phyloP scores from a whole-genome alignment of 345 rosid genomes.

The Brassica carinata region DNA sequence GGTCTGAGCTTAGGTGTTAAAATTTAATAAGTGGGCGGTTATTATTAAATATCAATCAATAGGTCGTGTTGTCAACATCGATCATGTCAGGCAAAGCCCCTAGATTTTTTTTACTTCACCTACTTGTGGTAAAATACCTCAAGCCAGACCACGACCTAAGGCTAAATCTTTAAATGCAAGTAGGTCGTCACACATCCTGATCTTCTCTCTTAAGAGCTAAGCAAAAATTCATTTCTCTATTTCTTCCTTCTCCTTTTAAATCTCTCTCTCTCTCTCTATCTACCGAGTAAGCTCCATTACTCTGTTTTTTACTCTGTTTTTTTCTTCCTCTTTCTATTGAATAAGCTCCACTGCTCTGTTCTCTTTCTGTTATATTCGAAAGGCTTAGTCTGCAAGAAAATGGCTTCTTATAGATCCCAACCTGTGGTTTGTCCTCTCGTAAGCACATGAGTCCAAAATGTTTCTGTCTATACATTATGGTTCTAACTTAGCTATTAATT shows the following conservation, averaged over 20 bases:
- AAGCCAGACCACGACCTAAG: conserved; percentile 28
- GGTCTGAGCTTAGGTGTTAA: not conserved
- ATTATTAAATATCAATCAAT: not conserved
- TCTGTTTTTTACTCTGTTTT: not conserved
- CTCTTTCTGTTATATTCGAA: conserved; percentile 15
- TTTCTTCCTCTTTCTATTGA: not conserved
- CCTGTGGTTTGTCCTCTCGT: conserved; percentile 41
- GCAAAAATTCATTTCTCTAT: conserved; percentile 33
- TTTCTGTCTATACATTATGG: too few species aligned
- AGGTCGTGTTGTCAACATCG: not conserved
- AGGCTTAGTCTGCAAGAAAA: not conserved
- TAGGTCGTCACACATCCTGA: conserved; percentile 42
- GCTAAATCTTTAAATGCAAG: conserved; percentile 59
- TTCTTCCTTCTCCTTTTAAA: not conserved
- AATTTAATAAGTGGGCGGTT: not conserved
- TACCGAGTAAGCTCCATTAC: not conserved
- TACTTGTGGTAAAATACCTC: conserved; percentile 26
- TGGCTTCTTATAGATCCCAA: conserved; percentile 61
- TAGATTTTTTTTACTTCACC: conserved; percentile 30
- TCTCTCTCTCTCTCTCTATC: not conserved
- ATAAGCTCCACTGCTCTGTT: conserved; percentile 33
- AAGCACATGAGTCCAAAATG: too few species aligned
- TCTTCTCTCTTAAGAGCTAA: conserved; percentile 52
- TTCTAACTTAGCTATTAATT: too few species aligned
- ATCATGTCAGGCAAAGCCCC: conserved; percentile 9